phyloP scores from a whole-genome alignment of 306 rosid species.

The Rosa chinensis region DNA sequence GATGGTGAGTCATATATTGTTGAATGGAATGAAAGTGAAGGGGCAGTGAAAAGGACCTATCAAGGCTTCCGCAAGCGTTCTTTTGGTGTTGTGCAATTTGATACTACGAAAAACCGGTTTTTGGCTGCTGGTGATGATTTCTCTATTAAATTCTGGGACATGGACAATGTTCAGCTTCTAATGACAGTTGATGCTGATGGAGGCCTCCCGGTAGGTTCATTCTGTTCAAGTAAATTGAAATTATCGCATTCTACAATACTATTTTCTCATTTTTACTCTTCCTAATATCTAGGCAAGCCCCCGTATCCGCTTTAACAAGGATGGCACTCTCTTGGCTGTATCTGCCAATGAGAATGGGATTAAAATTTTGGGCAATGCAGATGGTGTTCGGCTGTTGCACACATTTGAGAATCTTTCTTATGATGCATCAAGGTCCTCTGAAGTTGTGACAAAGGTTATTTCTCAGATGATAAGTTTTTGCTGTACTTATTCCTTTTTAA shows the following conservation, averaged over 20 bases:
- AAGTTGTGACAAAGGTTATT: constrained; percentile 80
- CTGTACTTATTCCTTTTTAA: not conserved
- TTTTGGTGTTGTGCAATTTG: constrained; percentile 83
- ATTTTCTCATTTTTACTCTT: constrained; percentile 30
- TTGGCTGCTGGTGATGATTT: constrained; percentile 96
- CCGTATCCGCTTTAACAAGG: constrained; percentile 95
- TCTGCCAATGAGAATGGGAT: constrained; percentile 89
- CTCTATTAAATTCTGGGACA: constrained; percentile 96
- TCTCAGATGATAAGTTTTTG: constrained; percentile 14
- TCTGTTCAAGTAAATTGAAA: constrained; percentile 19
- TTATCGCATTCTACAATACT: constrained; percentile 8
- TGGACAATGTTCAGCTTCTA: constrained; percentile 84
- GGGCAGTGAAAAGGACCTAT: constrained; percentile 85
- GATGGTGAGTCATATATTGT: constrained; percentile 92
- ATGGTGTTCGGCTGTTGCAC: constrained; percentile 62
- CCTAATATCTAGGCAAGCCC: constrained; percentile 76
- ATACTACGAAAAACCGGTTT: constrained; percentile 84
- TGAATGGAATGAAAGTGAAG: constrained; percentile 98
- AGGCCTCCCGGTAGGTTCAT: constrained; percentile 83
- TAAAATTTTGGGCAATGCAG: constrained; percentile 74
- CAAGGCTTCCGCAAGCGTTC: constrained; percentile 96
- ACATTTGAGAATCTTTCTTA: constrained; percentile 69
- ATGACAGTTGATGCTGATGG: constrained; percentile 90
- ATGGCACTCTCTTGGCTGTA: constrained; percentile 89
- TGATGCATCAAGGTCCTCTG: constrained; percentile 77